Conservation (phyloP, 768 basidiomycete species). For the Suillus weaverae region DNA sequence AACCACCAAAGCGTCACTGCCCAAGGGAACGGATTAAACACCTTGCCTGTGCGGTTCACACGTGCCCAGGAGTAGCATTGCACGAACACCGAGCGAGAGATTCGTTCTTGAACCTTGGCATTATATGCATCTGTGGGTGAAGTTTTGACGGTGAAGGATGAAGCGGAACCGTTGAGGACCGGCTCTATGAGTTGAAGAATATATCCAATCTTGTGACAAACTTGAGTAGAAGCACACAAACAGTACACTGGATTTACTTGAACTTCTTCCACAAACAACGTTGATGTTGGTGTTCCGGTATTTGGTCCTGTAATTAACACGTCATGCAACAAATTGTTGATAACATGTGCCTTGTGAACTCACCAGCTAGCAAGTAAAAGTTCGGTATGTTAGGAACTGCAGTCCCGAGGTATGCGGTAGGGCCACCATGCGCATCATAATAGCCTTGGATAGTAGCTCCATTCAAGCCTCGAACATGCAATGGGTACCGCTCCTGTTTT, state of each 20-base stretch:
- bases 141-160: slow-evolving; percentile 23
- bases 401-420: slow-evolving; percentile 35
- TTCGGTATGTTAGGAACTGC: slow-evolving; percentile 38
- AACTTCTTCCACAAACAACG: slow-evolving; percentile 28
- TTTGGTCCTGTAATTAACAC: slow-evolving; percentile 24
- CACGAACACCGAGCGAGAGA: slow-evolving; percentile 23
- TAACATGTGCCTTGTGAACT: slow-evolving; percentile 1
- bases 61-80: slow-evolving; percentile 45
- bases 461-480: slow-evolving; percentile 25
- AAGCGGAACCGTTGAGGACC: slow-evolving; percentile 23
- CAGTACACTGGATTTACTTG: slow-evolving; percentile 19
- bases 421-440: slow-evolving; percentile 30
- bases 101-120: slow-evolving; percentile 16
- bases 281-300: slow-evolving; percentile 25
- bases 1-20: slow-evolving; percentile 33
- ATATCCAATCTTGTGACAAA: slow-evolving; percentile 26
- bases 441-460: slow-evolving; percentile 28
- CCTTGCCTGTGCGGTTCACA: slow-evolving; percentile 35
- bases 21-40: slow-evolving; percentile 43
- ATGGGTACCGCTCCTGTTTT: slow-evolving; percentile 21
- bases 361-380: slow-evolving; percentile 34
- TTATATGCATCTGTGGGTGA: slow-evolving; percentile 31
- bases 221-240: neutral
- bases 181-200: slow-evolving; percentile 30
- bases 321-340: neutral